phyloP scores from a whole-genome alignment of 2,329 filamentous ascomycete genomes.

The Neophaeococcomyces aloes region DNA sequence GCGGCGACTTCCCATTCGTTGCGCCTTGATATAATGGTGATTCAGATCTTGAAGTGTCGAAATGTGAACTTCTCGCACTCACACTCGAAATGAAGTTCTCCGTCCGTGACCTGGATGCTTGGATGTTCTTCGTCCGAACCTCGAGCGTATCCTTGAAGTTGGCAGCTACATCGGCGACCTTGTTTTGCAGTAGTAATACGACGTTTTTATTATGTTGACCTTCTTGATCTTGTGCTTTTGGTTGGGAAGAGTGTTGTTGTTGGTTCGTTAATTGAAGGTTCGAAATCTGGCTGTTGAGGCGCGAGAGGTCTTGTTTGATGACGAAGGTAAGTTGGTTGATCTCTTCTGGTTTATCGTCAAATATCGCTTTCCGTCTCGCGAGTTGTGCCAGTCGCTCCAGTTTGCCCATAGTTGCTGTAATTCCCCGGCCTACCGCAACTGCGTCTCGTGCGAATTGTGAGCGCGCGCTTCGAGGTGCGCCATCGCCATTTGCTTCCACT shows the following conservation, averaged over 20 bases:
- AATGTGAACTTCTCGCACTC: constrained; percentile 56
- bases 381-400: constrained; percentile 86
- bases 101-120: constrained; percentile 79
- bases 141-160: constrained; percentile 98
- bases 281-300: constrained; percentile 76
- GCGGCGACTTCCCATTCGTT: constrained; percentile 43
- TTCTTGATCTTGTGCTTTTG: constrained; percentile 54
- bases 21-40: constrained; percentile 81
- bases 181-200: constrained; percentile 20
- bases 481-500: constrained; percentile 47
- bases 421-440: constrained; percentile 82
- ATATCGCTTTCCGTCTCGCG: constrained; percentile 91
- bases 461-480: constrained; percentile 48
- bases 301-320: constrained; percentile 92
- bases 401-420: constrained; percentile 87
- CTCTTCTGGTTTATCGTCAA: constrained; percentile 92
- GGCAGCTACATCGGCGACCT: constrained; percentile 67
- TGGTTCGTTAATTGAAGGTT: constrained; percentile 66
- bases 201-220: constrained; percentile 96
- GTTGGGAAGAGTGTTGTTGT: constrained; percentile 48
- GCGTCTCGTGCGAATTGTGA: constrained; percentile 91
- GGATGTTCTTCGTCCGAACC: constrained; percentile 93
- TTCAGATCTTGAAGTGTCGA: constrained; percentile 60
- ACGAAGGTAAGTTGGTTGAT: constrained; percentile 95
- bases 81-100: constrained; percentile 95